Evolutionary conservation across 495 filamentous ascomycete species (phyloP).

Genomic region (Recurvomyces mirabilis): DNA sequence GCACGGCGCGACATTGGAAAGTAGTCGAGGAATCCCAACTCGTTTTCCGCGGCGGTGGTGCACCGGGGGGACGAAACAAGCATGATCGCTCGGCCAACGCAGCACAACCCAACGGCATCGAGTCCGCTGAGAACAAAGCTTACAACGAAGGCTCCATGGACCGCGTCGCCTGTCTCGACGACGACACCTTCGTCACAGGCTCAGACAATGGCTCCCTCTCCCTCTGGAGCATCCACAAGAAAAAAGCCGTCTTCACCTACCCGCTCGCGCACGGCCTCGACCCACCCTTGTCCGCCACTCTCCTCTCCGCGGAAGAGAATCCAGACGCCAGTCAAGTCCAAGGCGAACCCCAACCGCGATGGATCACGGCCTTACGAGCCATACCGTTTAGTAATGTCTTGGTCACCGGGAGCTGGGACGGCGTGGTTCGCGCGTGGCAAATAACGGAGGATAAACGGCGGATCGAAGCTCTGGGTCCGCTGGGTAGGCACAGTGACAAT

Average conservation of each 20-base stretch:
- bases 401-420: slow-evolving; percentile 89
- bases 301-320: slow-evolving; percentile 58
- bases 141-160: slow-evolving; percentile 81
- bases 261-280: slow-evolving; percentile 76
- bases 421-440: slow-evolving; percentile 71
- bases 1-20: slow-evolving; percentile 93
- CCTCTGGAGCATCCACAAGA: slow-evolving; percentile 86
- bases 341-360: slow-evolving; percentile 51
- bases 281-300: slow-evolving; percentile 47
- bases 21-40: slow-evolving; percentile 90
- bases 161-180: slow-evolving; percentile 76
- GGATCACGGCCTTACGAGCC: slow-evolving; percentile 79
- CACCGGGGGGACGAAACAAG: slow-evolving; percentile 28
- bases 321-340: slow-evolving; percentile 35
- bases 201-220: slow-evolving; percentile 76
- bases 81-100: slow-evolving; percentile 9
- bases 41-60: slow-evolving; percentile 78
- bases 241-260: slow-evolving; percentile 80
- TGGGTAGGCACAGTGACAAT: slow-evolving; percentile 31
- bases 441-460: slow-evolving; percentile 72
- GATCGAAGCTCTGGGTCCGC: slow-evolving; percentile 56
- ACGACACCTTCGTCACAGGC: slow-evolving; percentile 83
- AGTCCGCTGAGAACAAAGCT: slow-evolving; percentile 29
- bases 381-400: slow-evolving; percentile 82
- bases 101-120: slow-evolving; percentile 8